phyloP scores from a whole-genome alignment of 768 basidiomycete genomes.

The Polyporus arcularius region DNA sequence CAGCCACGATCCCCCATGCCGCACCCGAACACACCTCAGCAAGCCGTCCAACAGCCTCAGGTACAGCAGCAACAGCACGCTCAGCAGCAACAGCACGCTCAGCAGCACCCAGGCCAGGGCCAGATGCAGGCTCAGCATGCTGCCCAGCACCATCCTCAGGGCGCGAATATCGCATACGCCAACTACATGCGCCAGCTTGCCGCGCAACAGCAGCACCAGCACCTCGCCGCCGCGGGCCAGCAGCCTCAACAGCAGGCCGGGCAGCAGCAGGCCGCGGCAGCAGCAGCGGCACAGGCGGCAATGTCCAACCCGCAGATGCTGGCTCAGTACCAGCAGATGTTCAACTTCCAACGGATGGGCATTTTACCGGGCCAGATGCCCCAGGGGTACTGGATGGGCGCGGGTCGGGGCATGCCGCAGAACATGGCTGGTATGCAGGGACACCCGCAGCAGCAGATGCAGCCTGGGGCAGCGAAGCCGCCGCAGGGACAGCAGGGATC shows the following conservation, averaged over 20 bases:
- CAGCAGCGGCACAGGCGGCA: slow-evolving; percentile 19
- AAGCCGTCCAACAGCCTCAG: slow-evolving; percentile 2
- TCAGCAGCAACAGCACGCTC: background rate
- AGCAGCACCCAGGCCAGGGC: slow-evolving; percentile 15
- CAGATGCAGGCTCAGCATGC: slow-evolving; percentile 20
- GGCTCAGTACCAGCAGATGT: slow-evolving; percentile 23
- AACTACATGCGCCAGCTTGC: slow-evolving; percentile 11
- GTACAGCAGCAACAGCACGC: background rate
- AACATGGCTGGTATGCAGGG: slow-evolving; percentile 18
- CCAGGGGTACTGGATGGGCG: slow-evolving; percentile 19
- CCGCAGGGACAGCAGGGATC: slow-evolving; percentile 29
- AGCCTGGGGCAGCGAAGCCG: slow-evolving; percentile 23
- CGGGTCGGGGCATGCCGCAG: slow-evolving; percentile 24
- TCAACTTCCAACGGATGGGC: slow-evolving; percentile 25
- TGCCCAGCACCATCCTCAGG: slow-evolving; percentile 5
- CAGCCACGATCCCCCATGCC: slow-evolving; percentile 27
- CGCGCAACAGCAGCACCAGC: slow-evolving; percentile 15
- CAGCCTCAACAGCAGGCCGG: slow-evolving; percentile 14
- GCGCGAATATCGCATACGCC: slow-evolving; percentile 12
- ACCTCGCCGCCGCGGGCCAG: slow-evolving; percentile 13
- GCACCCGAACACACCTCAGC: background rate
- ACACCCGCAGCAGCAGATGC: slow-evolving; percentile 27
- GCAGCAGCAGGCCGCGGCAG: slow-evolving; percentile 11
- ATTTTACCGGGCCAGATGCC: slow-evolving; percentile 17
- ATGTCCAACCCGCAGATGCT: background rate